These are phyloP conservation scores for Populus simonii DNA, from an alignment of 345 rosid genomes.

Conservation along the genomic window DNA sequence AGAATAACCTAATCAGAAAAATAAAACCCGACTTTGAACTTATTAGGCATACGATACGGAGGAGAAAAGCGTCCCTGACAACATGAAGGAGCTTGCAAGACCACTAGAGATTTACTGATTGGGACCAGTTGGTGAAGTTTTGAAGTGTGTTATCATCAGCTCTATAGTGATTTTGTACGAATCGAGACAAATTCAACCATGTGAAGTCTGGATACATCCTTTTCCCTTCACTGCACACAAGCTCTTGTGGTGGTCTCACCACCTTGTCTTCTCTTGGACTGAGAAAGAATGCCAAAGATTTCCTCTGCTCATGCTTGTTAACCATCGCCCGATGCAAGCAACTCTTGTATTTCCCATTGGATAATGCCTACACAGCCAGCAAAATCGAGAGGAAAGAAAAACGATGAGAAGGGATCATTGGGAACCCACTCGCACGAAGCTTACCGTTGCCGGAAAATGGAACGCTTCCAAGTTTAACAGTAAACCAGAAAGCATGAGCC, in stretches of 20 bases:
- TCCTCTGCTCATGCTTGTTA: conserved; percentile 12
- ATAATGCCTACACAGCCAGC: conserved; percentile 12
- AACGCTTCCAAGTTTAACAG: too few relatives aligned
- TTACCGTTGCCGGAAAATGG: too few relatives aligned
- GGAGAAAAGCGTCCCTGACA: too few relatives aligned
- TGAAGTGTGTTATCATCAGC: conserved; percentile 20
- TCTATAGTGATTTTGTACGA: conserved; percentile 23
- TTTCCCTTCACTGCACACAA: conserved; percentile 7
- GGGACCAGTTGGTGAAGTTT: conserved; percentile 14
- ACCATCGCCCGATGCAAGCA: conserved; percentile 25
- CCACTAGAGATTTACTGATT: neutral
- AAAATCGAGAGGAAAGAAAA: neutral
- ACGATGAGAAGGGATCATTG: too few relatives aligned
- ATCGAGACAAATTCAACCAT: conserved; percentile 16
- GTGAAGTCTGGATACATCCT: conserved; percentile 23
- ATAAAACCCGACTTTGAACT: too few relatives aligned
- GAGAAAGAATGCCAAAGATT: conserved; percentile 20
- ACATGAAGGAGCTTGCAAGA: too few relatives aligned
- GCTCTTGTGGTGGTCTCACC: conserved; percentile 20
- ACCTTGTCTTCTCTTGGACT: conserved; percentile 21
- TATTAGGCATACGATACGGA: too few relatives aligned
- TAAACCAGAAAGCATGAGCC: too few relatives aligned
- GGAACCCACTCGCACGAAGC: too few relatives aligned
- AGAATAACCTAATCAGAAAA: too few relatives aligned
- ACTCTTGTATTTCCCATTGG: conserved; percentile 25